Percentiles rank a stretch among this genome's conserved stretches.
These are phyloP conservation scores for Ustilago nuda DNA, from an alignment of 1,284 basidiomycete genomes.

Conservation along the genomic window DNA sequence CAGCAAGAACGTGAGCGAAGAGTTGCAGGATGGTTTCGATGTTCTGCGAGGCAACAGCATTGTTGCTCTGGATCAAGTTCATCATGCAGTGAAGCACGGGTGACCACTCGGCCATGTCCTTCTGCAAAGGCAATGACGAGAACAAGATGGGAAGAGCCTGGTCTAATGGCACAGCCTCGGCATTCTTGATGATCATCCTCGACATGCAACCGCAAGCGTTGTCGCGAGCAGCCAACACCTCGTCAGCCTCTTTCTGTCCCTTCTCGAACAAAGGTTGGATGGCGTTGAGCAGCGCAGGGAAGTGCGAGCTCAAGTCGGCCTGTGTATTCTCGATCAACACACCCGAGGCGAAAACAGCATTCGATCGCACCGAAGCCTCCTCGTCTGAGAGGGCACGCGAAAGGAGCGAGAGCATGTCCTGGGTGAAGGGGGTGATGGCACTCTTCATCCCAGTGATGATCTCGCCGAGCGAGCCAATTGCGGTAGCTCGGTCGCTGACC, in stretches of 20 bases:
- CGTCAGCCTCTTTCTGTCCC: slow-evolving; percentile 73
- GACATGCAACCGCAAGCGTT: slow-evolving; percentile 94
- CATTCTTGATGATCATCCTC: slow-evolving; percentile 87
- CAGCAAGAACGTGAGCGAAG: slow-evolving; percentile 82
- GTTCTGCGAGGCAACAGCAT: slow-evolving; percentile 77
- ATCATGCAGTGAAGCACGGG: slow-evolving; percentile 91
- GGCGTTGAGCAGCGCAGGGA: slow-evolving; percentile 80
- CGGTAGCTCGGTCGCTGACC: slow-evolving; percentile 88
- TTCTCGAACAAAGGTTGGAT: slow-evolving; percentile 86
- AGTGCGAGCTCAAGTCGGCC: slow-evolving; percentile 85
- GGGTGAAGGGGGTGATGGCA: slow-evolving; percentile 85
- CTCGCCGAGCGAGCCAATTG: slow-evolving; percentile 94
- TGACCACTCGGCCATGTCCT: slow-evolving; percentile 77
- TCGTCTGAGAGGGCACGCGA: slow-evolving; percentile 80
- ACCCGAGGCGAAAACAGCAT: slow-evolving; percentile 93
- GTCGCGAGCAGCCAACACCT: slow-evolving; percentile 87
- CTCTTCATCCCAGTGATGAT: slow-evolving; percentile 92
- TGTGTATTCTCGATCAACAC: slow-evolving; percentile 90
- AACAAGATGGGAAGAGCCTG: slow-evolving; percentile 86
- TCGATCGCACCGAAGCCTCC: slow-evolving; percentile 92
- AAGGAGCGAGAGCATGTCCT: slow-evolving; percentile 71
- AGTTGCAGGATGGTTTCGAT: slow-evolving; percentile 85
- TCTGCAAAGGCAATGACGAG: slow-evolving; percentile 83
- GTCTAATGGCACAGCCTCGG: slow-evolving; percentile 85
- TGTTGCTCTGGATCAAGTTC: slow-evolving; percentile 82